Evolutionary conservation across 441 rosid genomes (phyloP), one percentile per base, ranked within the genome.

Genomic region (Adansonia madagascariensis): DNA sequence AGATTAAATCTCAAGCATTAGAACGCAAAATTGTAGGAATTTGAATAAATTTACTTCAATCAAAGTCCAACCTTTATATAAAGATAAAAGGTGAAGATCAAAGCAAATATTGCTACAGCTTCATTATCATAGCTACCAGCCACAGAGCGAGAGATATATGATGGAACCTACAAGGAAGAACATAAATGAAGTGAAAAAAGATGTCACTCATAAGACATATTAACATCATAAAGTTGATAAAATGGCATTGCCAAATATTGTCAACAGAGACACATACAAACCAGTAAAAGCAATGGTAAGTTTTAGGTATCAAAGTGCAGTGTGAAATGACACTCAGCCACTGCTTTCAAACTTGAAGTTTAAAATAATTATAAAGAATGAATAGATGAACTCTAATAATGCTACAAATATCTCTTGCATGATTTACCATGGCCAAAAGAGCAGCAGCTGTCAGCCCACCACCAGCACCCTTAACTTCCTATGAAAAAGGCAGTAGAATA

Each of bases 121-220:
- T 97, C 99, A 85, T 97, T 97, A 87, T 97, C 97, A 81, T 97
- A 97, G 86, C 99, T 97, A 78, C 98, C 99, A 83, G 99, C 98
- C 73, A 97, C 98, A 73, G 98, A 97, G 68, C 98, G 89, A 49
- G 98, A 97, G 76, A 94, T 92, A 84, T 97, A 94, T 70, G 99
- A 97, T 55, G 99, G 99, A 78, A 97, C 99, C 98, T 97, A 83
- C 75, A 79, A 86, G 82, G 4, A 55, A 73, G 52, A 41, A 31
- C 68, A 81, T 27, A 55, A 60, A 78, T 18, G 50, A 47, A 46
- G 56, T 10, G 18, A 67, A 62, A 53, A 77, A 46, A 24, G 77
- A 17, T 55, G 9, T 74, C 63, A 71, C n/a, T 56, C 50, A 46
- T 27, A 15, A 72, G 75, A 39, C 41, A 31, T 5, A 65, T 15